phyloP scores from a whole-genome alignment of 2,329 filamentous ascomycete genomes.

The Aspergillus arachidicola region DNA sequence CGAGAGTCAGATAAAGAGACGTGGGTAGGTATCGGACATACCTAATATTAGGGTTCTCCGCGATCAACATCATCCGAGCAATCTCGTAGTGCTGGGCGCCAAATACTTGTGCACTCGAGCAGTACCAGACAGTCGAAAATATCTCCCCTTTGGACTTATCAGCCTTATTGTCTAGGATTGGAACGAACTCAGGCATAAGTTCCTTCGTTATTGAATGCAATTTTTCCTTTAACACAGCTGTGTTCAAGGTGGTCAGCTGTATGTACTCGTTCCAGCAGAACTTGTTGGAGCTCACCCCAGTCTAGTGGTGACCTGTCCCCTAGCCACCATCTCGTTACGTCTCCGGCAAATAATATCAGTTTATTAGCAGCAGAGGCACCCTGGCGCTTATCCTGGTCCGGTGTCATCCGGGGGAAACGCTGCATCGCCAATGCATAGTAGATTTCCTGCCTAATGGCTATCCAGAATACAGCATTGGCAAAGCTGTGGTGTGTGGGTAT shows the following conservation, averaged over 20 bases:
- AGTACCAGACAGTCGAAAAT: conserved; percentile 28
- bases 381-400: conserved; percentile 14
- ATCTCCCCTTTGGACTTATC: conserved; percentile 22
- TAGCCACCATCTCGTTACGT: conserved; percentile 27
- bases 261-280: neutral
- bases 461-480: conserved; percentile 27
- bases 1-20: neutral
- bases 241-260: neutral
- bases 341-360: conserved; percentile 23
- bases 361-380: conserved; percentile 17
- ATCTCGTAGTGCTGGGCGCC: conserved; percentile 26
- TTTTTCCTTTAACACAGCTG: neutral
- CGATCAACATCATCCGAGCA: conserved; percentile 24
- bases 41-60: conserved; percentile 23
- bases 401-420: conserved; percentile 15
- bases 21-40: neutral
- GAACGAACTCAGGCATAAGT: conserved; percentile 6
- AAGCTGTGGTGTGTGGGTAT: conserved; percentile 20
- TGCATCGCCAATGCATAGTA: conserved; percentile 27
- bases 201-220: neutral
- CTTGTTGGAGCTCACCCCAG: conserved; percentile 15
- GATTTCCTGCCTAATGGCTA: conserved; percentile 28
- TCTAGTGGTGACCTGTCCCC: conserved; percentile 13
- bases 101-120: conserved; percentile 23
- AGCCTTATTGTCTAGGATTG: conserved; percentile 18